Evolutionary conservation across 495 filamentous ascomycete genomes (phyloP), one percentile per base, ranked within the genome.

Genomic region (Rhizodiscina lignyota): DNA sequence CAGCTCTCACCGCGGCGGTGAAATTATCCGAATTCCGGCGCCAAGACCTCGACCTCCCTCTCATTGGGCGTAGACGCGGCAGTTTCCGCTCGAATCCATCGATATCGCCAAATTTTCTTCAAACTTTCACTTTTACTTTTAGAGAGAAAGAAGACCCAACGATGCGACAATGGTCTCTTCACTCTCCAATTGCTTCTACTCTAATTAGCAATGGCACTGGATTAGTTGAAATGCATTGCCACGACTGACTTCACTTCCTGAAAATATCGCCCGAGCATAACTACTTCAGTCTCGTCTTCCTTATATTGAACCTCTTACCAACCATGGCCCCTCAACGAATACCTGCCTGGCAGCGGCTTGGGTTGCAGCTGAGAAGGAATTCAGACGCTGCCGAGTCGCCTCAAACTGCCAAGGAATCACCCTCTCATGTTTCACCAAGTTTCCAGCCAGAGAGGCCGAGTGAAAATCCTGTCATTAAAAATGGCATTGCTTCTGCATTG

Each of bases 301-400:
- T 16, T 16, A 17, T 11, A 26, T 29, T 8, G 17, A 11, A 8
- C 6, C 30, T 16, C 8, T 12, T 17, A 33, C 8, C 30, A 11
- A 12, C 23, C 66, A 64, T 49, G 11, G 62, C n/a, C n/a, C n/a
- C n/a, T n/a, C n/a, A n/a, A n/a, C n/a, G n/a, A n/a, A n/a, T 79
- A 31, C 78, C 79, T 15, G 75, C 79, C 36, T 83, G 76, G 77
- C 83, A 82, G 56, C 68, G 76, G 60, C 58, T 83, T 51, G 79
- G 75, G 32, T 61, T 81, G 50, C 78, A 81, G 64, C 65, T 79
- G 54, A 84, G 83, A 49, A 67, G 64, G 42, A 62, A 63, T 26
- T 65, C 68, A 47, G 63, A 70, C 34, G 45, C 53, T 27, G 49
- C 49, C 21, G 44, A 58, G 26, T 27, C 41, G 35, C 34, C 20